Evolutionary conservation across 148 eudicot genomes (phyloP).

Genomic region (Rheum nobile): DNA sequence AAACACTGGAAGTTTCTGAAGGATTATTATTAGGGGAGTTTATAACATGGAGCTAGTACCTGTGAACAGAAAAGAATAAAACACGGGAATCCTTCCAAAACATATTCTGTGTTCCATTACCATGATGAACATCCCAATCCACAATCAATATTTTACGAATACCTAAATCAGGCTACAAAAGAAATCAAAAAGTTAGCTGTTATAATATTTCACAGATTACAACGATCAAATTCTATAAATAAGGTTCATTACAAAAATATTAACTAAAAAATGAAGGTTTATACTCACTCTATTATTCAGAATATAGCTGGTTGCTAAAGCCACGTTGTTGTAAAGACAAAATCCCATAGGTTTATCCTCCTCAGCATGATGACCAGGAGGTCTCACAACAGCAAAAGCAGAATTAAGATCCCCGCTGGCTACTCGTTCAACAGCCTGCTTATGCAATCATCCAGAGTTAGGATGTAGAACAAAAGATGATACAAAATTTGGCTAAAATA

Average conservation of each 20-base stretch:
- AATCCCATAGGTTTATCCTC: constrained; percentile 86
- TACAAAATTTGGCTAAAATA: background rate
- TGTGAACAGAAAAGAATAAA: constrained; percentile 92
- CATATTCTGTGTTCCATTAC: constrained; percentile 93
- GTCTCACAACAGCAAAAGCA: constrained; percentile 95
- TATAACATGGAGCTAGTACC: constrained; percentile 27
- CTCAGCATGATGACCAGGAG: constrained; percentile 99
- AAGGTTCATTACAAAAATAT: background rate
- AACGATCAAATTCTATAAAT: background rate
- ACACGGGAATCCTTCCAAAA: constrained; percentile 92
- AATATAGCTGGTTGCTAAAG: constrained; percentile 71
- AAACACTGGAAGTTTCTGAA: too few relatives aligned
- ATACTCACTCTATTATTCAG: constrained; percentile 64
- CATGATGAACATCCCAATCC: constrained; percentile 99
- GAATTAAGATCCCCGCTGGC: constrained; percentile 86
- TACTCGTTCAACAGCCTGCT: constrained; percentile 75
- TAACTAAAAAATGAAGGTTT: constrained; percentile 3
- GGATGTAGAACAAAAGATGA: background rate
- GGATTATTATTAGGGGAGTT: background rate
- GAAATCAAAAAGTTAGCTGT: background rate
- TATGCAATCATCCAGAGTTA: constrained; percentile 13
- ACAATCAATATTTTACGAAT: constrained; percentile 71
- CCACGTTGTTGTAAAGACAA: constrained; percentile 90
- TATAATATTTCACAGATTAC: background rate
- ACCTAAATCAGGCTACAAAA: constrained; percentile 60